Evolutionary conservation across 257 asterid species (phyloP).

Genomic region (Knoxia roxburghii): DNA sequence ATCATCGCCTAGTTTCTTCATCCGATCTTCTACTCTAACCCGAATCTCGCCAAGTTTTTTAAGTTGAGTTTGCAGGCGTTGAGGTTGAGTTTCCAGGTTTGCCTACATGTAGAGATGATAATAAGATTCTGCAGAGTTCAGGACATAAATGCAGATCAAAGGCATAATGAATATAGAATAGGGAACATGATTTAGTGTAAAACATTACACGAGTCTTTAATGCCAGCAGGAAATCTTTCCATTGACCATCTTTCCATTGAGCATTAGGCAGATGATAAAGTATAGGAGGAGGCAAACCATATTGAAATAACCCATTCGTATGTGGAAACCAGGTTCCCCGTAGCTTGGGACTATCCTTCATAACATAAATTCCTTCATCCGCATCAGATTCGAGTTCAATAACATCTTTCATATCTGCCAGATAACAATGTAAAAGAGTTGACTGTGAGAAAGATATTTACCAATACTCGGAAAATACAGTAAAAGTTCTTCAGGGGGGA

Average conservation of each 20-base stretch:
- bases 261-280: slow-evolving; percentile 61
- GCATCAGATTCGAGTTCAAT: slow-evolving; percentile 39
- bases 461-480: too few species aligned
- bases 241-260: too few species aligned
- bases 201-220: slow-evolving; percentile 37
- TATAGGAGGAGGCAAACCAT: slow-evolving; percentile 71
- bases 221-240: slow-evolving; percentile 24
- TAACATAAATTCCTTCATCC: slow-evolving; percentile 26
- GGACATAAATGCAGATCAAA: slow-evolving; percentile 16
- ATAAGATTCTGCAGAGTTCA: slow-evolving; percentile 9
- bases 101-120: slow-evolving; percentile 37
- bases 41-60: slow-evolving; percentile 50
- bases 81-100: slow-evolving; percentile 50
- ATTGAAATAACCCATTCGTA: slow-evolving; percentile 51
- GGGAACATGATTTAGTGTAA: not conserved
- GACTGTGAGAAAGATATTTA: not conserved
- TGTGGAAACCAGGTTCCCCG: slow-evolving; percentile 87
- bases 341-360: slow-evolving; percentile 79
- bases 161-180: not conserved
- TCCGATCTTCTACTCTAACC: slow-evolving; percentile 58
- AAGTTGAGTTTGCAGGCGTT: too few species aligned
- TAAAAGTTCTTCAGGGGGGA: too few species aligned
- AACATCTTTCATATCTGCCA: slow-evolving; percentile 53
- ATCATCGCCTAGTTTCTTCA: slow-evolving; percentile 50
- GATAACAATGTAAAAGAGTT: slow-evolving; percentile 7